phyloP scores from a whole-genome alignment of 129 eudicot species.

The Lactuca sativa region DNA sequence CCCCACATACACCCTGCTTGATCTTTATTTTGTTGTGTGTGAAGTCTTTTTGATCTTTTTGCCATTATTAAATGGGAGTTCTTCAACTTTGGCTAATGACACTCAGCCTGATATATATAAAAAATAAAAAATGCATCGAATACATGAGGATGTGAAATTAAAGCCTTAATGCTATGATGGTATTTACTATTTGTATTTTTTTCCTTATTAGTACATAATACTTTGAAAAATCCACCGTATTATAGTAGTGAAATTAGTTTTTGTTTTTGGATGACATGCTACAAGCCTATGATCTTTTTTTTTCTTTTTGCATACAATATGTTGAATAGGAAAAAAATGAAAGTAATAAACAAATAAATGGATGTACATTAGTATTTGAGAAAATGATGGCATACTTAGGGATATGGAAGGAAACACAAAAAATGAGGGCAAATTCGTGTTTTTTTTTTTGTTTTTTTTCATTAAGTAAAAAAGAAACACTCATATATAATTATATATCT shows the following conservation, averaged over 20 bases:
- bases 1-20: conserved; percentile 88
- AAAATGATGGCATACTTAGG: neutral
- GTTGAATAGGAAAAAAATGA: neutral
- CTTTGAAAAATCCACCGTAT: neutral
- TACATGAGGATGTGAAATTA: neutral
- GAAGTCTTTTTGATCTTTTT: conserved; percentile 64
- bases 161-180: neutral
- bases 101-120: conserved; percentile 24
- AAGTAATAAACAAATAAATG: neutral
- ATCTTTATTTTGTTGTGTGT: conserved; percentile 45
- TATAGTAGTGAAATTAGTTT: too few relatives aligned
- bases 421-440: neutral
- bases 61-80: conserved; percentile 46
- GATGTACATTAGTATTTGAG: neutral
- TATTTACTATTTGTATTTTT: neutral
- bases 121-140: conserved; percentile 16
- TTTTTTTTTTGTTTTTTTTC: too few relatives aligned
- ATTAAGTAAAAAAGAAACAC: neutral
- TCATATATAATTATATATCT: too few relatives aligned
- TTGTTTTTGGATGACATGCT: too few relatives aligned
- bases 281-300: too few relatives aligned
- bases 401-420: neutral
- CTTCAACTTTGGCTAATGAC: conserved; percentile 6
- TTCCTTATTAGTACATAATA: neutral
- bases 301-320: too few relatives aligned